Percentiles rank a stretch among this genome's conserved stretches.
phyloP scores from a whole-genome alignment of 805 yeast species.

The Hanseniaspora clermontiae region DNA sequence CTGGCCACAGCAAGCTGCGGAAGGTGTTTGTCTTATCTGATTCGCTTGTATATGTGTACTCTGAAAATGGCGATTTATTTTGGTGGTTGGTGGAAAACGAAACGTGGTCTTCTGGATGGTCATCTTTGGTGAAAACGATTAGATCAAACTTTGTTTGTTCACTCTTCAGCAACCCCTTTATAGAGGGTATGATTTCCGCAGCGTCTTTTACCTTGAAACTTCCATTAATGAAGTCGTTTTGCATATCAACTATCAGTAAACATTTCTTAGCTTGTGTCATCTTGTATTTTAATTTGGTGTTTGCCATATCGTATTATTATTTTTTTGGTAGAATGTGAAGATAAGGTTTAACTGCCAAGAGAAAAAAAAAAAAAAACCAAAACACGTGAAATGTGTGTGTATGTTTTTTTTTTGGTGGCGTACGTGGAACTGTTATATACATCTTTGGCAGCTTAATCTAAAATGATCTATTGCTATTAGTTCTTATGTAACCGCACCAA shows the following conservation, averaged over 20 bases:
- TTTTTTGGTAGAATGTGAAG: no score
- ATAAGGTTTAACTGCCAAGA: no score
- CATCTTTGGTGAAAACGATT: constrained; percentile 66
- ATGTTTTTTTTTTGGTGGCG: no score
- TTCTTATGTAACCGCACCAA: constrained; percentile 40
- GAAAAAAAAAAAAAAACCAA: no score
- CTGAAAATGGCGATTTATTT: constrained; percentile 38
- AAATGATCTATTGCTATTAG: no score
- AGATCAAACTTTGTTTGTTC: constrained; percentile 42
- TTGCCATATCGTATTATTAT: not conserved
- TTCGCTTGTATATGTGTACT: constrained; percentile 40
- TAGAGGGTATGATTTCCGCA: constrained; percentile 40
- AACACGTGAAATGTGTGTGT: no score
- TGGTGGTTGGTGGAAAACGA: constrained; percentile 69
- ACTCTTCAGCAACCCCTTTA: constrained; percentile 34
- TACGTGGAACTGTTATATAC: not conserved
- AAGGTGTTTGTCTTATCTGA: constrained; percentile 17
- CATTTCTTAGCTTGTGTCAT: constrained; percentile 32
- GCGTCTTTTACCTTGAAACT: constrained; percentile 63
- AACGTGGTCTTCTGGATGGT: constrained; percentile 72
- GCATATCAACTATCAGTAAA: constrained; percentile 65
- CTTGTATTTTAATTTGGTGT: not conserved
- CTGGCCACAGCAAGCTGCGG: constrained; percentile 62
- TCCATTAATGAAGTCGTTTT: constrained; percentile 72
- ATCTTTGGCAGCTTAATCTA: not conserved